These are phyloP conservation scores for Thyridium curvatum DNA, from an alignment of 2,329 filamentous ascomycete species.

Conservation along the genomic window DNA sequence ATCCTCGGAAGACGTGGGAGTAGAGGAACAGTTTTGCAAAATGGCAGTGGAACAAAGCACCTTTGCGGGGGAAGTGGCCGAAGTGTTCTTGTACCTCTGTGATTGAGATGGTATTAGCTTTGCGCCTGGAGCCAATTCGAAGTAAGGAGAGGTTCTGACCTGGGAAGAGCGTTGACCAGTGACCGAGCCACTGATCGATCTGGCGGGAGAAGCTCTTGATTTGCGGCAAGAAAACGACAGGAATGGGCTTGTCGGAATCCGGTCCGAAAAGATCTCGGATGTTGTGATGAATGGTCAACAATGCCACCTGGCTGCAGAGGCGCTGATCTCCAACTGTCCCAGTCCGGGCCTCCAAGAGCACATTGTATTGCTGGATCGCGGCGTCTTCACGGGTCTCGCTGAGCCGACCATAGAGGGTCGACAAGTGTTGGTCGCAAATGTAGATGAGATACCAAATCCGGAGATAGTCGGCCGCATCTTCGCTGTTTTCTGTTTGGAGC, in stretches of 20 bases:
- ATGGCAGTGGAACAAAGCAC: conserved; percentile 20
- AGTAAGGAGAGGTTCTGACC: conserved; percentile 14
- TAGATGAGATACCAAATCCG: conserved; percentile 57
- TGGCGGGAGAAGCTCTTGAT: conserved; percentile 22
- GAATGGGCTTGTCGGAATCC: conserved; percentile 44
- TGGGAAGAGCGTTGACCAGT: conserved; percentile 24
- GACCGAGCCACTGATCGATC: conserved; percentile 27
- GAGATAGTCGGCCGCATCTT: conserved; percentile 44
- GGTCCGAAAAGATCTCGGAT: conserved; percentile 49
- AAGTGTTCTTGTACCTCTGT: conserved; percentile 24
- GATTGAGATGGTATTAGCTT: conserved; percentile 25
- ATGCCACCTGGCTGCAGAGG: conserved; percentile 49
- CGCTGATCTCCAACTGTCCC: conserved; percentile 49
- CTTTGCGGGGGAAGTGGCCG: conserved; percentile 23
- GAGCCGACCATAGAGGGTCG: conserved; percentile 53
- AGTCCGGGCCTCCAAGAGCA: conserved; percentile 43
- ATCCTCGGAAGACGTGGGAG: conserved; percentile 20
- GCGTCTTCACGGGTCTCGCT: conserved; percentile 52
- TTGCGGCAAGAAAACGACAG: conserved; percentile 43
- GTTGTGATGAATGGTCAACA: conserved; percentile 51
- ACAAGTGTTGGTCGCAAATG: conserved; percentile 56
- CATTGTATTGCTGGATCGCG: conserved; percentile 50
- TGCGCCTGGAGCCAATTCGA: too few relatives aligned
- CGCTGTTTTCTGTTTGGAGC: conserved; percentile 16
- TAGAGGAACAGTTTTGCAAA: conserved; percentile 24